These are phyloP conservation scores for Mycena pura DNA, from an alignment of 768 basidiomycete species.

Conservation along the genomic window DNA sequence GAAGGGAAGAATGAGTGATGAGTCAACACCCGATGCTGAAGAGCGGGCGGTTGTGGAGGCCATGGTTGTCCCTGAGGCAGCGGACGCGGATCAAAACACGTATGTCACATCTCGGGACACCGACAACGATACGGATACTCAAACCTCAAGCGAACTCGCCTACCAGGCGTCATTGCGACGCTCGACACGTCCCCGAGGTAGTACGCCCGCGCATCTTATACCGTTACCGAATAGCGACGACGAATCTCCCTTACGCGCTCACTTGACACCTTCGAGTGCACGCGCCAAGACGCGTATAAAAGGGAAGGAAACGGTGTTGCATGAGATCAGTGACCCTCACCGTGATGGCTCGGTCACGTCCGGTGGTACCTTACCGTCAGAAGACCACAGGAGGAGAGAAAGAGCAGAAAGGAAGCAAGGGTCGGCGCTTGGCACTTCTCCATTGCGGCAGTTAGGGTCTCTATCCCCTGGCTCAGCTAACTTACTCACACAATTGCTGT, in stretches of 20 bases:
- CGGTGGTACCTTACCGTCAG: neutral
- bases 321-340: conserved; percentile 4
- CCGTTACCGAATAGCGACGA: conserved; percentile 22
- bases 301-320: conserved; percentile 4
- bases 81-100: neutral
- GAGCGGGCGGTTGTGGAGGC: conserved; percentile 24
- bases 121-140: neutral
- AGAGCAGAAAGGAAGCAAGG: conserved; percentile 26
- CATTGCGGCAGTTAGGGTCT: conserved; percentile 57
- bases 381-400: conserved; percentile 19
- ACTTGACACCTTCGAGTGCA: conserved; percentile 1
- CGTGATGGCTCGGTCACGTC: neutral
- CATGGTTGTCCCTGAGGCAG: conserved; percentile 1
- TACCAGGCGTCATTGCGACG: conserved; percentile 40
- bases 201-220: conserved; percentile 34
- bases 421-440: conserved; percentile 29
- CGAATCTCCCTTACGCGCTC: conserved; percentile 7
- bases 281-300: conserved; percentile 8
- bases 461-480: conserved; percentile 65
- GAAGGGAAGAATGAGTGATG: neutral
- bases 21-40: conserved; percentile 21
- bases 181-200: conserved; percentile 49
- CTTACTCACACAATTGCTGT: conserved; percentile 47
- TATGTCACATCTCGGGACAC: neutral
- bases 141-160: conserved; percentile 4